A percentile compares a stretch with the other conserved stretches of the same genome.
These are phyloP conservation scores for Saposhnikovia divaricata DNA, from an alignment of 129 eudicot species.

Conservation along the genomic window DNA sequence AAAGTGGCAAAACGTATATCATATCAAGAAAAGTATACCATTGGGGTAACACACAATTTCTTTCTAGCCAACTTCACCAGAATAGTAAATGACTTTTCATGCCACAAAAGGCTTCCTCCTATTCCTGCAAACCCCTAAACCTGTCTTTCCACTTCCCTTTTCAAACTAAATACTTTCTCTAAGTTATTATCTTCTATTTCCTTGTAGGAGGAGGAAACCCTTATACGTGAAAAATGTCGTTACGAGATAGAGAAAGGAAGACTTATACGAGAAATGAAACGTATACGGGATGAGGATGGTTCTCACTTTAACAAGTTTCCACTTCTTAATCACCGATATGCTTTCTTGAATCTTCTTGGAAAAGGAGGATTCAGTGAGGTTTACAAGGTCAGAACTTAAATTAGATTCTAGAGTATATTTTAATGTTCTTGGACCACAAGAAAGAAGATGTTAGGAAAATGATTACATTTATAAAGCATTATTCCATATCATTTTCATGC, in stretches of 20 bases:
- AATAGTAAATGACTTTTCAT: not conserved
- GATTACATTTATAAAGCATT: not conserved
- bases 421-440: not conserved
- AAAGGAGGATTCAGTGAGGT: slow-evolving; percentile 98
- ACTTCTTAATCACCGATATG: slow-evolving; percentile 86
- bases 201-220: slow-evolving; percentile 75
- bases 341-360: slow-evolving; percentile 85
- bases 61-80: not conserved
- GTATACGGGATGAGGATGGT: slow-evolving; percentile 93
- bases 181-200: not conserved
- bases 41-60: no score
- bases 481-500: not conserved
- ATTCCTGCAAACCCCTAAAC: not conserved
- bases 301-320: slow-evolving; percentile 89
- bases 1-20: no score
- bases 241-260: slow-evolving; percentile 81
- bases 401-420: not conserved
- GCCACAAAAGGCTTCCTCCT: not conserved
- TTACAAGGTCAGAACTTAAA: slow-evolving; percentile 52
- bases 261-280: slow-evolving; percentile 98
- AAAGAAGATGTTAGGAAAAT: not conserved
- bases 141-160: no score
- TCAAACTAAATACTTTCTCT: no score
- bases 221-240: slow-evolving; percentile 82
- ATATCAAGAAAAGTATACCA: no score